These are phyloP conservation scores for Mycena chlorophos DNA, from an alignment of 768 basidiomycete genomes.

Conservation along the genomic window DNA sequence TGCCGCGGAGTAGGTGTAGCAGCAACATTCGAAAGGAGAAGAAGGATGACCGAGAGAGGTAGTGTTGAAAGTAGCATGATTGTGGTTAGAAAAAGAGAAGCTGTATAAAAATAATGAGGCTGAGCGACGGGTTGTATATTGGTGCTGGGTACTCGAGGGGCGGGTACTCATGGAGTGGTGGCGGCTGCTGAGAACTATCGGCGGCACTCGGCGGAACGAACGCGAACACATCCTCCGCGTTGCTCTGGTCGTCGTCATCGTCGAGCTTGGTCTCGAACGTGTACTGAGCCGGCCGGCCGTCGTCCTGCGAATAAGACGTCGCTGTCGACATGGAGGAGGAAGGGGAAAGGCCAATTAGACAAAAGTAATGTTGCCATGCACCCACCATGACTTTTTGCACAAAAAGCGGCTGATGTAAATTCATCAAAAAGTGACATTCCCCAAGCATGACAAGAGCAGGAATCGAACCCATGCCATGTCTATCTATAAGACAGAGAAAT, in stretches of 20 bases:
- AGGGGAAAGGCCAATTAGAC: constrained; percentile 3
- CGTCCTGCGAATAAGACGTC: constrained; percentile 24
- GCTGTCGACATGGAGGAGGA: constrained; percentile 22
- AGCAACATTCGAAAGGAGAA: constrained; percentile 14
- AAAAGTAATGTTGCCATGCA: no score
- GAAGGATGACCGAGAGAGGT: constrained; percentile 11
- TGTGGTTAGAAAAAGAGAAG: not conserved
- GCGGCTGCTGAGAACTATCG: constrained; percentile 44
- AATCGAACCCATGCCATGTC: no score
- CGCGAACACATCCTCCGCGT: constrained; percentile 86
- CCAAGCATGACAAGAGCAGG: no score
- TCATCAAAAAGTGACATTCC: no score
- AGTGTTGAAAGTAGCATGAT: constrained; percentile 15
- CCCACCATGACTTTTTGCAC: no score
- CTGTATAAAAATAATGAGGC: constrained; percentile 1
- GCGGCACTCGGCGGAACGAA: constrained; percentile 84
- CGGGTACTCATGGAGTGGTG: constrained; percentile 30
- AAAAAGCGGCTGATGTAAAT: no score
- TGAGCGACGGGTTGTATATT: constrained; percentile 23
- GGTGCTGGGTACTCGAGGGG: constrained; percentile 25
- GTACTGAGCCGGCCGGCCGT: constrained; percentile 32
- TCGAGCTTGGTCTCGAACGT: constrained; percentile 44
- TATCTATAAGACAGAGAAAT: no score
- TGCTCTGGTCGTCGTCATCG: constrained; percentile 68
- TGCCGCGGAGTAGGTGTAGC: constrained; percentile 14